Evolutionary conservation across 106 monocot genomes (phyloP), one percentile per base, ranked within the genome.

Genomic region (Vanilla planifolia): DNA sequence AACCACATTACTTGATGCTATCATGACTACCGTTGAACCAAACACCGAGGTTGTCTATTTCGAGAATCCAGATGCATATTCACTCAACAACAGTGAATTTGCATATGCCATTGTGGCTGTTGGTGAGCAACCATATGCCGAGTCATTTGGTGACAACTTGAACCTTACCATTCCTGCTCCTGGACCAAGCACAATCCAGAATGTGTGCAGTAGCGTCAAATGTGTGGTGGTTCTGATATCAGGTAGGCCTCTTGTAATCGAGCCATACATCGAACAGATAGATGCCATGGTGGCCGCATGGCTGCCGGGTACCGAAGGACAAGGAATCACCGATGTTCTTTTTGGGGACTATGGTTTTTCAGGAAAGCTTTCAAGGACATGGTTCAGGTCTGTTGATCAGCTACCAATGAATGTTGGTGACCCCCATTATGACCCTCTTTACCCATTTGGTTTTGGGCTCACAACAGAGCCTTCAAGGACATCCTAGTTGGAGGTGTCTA

Each of bases 301-400:
- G 83, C 61, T 83, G 21, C 83, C 78, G 1, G 83, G 78, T 0
- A 39, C 83, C 0, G 82, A 83, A 60, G 83, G 78, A n/a, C 74
- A 67, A 14, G 83, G 83, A 6, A 48, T 83, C 2, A 16, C 78
- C 1, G 83, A 83, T 53, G 83, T 75, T 9, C 51, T 83, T 2
- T 83, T 83, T 20, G 83, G 83, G 6, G 83, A 83, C 57, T 74
- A 67, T 28, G 83, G 78, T 5, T 83, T 83, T 62, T 71, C 70
- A 10, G 78, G 78, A 23, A 78, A 71, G 67, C 70, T 83, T 8
- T 33, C 80, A 3, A 43, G 71, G 25, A 80, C 80, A 1, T 80
- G 80, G 80, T 80, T 80, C 59, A 80, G 55, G 71, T 63, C 71
- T 19, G 71, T 80, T 11, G 80, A 72, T 28, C 80, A 80, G 71